Evolutionary conservation across 768 basidiomycete genomes (phyloP).

Genomic region (Goffeauzyma gilvescens): DNA sequence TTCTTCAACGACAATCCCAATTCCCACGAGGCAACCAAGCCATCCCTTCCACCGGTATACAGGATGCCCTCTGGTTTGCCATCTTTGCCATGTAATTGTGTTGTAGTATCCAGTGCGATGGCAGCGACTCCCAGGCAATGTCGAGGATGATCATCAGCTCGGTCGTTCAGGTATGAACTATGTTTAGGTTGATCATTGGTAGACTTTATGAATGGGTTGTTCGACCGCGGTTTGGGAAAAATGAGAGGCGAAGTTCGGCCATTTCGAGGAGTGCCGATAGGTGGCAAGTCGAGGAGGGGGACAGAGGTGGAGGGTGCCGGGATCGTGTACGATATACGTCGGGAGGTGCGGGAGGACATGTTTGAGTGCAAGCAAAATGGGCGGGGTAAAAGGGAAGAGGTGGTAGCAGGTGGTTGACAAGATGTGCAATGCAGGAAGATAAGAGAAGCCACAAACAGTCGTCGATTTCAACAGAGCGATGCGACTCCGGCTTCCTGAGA

Average conservation of each 20-base stretch:
- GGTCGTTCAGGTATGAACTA: not conserved
- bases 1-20: conserved; percentile 47
- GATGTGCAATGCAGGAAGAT: no score
- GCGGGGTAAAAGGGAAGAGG: no score
- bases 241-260: conserved; percentile 56
- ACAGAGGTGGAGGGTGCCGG: conserved; percentile 48
- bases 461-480: no score
- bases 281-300: conserved; percentile 52
- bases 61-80: conserved; percentile 61
- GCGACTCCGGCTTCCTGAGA: no score
- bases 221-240: conserved; percentile 31
- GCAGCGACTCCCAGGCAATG: conserved; percentile 74
- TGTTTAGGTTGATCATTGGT: conserved; percentile 7
- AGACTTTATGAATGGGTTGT: conserved; percentile 19
- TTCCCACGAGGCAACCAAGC: conserved; percentile 74
- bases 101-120: conserved; percentile 70
- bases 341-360: no score
- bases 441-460: no score
- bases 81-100: conserved; percentile 45
- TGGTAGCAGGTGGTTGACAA: no score
- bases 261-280: conserved; percentile 43
- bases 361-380: no score
- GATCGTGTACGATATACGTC: conserved; percentile 70
- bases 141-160: conserved; percentile 40
- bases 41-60: conserved; percentile 77